A percentile compares a stretch with the other conserved stretches of the same genome.
Evolutionary conservation across 2,329 filamentous ascomycete genomes (phyloP).

Genomic region (Phoma sp.): DNA sequence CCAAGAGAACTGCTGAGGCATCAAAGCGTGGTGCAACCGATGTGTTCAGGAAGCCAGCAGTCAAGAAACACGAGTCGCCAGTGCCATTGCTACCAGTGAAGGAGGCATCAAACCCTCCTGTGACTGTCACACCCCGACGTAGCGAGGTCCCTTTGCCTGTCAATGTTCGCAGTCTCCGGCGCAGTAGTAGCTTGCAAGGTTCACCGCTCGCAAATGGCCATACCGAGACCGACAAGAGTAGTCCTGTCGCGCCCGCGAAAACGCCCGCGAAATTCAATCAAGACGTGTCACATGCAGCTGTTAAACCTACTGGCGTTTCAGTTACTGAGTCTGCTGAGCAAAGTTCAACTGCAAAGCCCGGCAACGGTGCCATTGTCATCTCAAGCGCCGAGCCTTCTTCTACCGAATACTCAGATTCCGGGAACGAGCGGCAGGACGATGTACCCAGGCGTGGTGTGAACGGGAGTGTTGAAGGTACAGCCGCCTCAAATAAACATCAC

Average conservation of each 20-base stretch:
- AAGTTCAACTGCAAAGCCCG: neutral
- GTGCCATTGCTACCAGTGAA: neutral
- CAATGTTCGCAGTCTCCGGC: constrained; percentile 1
- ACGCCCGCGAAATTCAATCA: neutral
- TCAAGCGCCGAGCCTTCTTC: constrained; percentile 16
- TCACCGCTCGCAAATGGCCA: neutral
- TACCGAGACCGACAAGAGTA: neutral
- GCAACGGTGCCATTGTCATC: constrained; percentile 8
- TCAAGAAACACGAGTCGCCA: neutral
- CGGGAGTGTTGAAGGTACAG: neutral
- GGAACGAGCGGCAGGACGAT: constrained; percentile 1
- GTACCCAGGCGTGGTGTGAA: neutral
- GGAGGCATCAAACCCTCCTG: neutral
- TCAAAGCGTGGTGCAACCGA: neutral
- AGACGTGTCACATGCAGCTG: neutral
- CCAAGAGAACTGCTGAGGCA: neutral
- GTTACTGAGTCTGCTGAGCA: neutral
- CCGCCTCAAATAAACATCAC: neutral
- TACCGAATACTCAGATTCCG: constrained; percentile 6
- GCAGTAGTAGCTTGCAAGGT: constrained; percentile 1
- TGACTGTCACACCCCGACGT: neutral
- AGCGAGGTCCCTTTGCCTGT: constrained; percentile 5
- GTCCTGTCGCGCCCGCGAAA: neutral
- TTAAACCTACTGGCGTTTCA: neutral
- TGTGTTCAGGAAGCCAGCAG: constrained; percentile 13